Conservation (phyloP, 352 stramenopile species). For the Phytophthora parvispora region DNA sequence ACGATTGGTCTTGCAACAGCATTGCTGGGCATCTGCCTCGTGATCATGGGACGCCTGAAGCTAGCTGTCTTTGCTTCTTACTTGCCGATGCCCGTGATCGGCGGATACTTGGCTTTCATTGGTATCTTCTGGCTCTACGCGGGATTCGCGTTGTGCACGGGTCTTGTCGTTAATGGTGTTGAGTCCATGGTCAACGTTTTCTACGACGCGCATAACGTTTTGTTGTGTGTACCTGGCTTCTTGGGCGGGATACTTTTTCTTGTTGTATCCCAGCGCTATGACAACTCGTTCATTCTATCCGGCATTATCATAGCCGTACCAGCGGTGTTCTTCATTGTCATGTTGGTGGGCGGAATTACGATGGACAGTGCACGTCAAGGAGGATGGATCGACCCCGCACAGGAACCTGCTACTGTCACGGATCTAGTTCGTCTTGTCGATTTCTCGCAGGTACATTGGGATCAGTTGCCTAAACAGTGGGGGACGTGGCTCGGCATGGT, state of each 20-base stretch:
- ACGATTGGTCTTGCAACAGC: slow-evolving; percentile 92
- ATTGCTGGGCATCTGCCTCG: slow-evolving; percentile 91
- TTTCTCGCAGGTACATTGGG: slow-evolving; percentile 92
- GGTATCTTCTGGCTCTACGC: slow-evolving; percentile 97
- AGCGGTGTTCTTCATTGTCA: slow-evolving; percentile 91
- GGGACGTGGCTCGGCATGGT: slow-evolving; percentile 96
- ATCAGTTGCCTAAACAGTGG: slow-evolving; percentile 88
- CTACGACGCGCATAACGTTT: slow-evolving; percentile 60
- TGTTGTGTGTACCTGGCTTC: slow-evolving; percentile 89
- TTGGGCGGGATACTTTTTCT: slow-evolving; percentile 88
- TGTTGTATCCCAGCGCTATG: slow-evolving; percentile 75
- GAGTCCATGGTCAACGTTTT: slow-evolving; percentile 77
- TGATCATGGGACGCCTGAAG: slow-evolving; percentile 94
- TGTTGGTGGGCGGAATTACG: slow-evolving; percentile 79
- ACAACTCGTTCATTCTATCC: slow-evolving; percentile 79
- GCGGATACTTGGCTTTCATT: slow-evolving; percentile 98
- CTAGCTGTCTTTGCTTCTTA: slow-evolving; percentile 97
- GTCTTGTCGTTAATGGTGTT: slow-evolving; percentile 87
- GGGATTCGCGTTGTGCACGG: slow-evolving; percentile 92
- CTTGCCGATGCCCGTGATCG: slow-evolving; percentile 97
- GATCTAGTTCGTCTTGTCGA: slow-evolving; percentile 91
- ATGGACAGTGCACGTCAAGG: slow-evolving; percentile 91
- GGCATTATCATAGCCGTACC: slow-evolving; percentile 91
- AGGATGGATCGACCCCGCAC: slow-evolving; percentile 91
- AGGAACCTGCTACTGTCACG: slow-evolving; percentile 61